Percentiles rank a stretch among this genome's conserved stretches.
Conservation (phyloP, 768 basidiomycete species). For the Phallus indusiatus region DNA sequence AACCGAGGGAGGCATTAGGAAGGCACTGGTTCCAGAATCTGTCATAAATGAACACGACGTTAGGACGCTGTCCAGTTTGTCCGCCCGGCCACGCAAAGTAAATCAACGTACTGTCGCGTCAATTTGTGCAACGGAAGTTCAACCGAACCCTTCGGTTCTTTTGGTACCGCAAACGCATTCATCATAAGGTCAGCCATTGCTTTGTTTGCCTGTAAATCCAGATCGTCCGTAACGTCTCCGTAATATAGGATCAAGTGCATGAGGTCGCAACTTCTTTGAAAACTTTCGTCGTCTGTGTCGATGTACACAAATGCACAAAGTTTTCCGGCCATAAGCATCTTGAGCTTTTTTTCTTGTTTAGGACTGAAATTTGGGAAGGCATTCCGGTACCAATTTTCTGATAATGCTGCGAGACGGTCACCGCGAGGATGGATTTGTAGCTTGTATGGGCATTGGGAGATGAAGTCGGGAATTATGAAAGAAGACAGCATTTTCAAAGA, state of each 20-base stretch:
- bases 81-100: neutral
- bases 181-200: slow-evolving; percentile 20
- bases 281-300: slow-evolving; percentile 40
- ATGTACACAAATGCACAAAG: slow-evolving; percentile 60
- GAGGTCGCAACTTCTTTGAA: slow-evolving; percentile 60
- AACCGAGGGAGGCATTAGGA: slow-evolving; percentile 29
- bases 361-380: neutral
- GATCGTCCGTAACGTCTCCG: slow-evolving; percentile 1
- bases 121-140: slow-evolving; percentile 19
- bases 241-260: slow-evolving; percentile 39
- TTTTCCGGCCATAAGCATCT: slow-evolving; percentile 55
- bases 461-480: slow-evolving; percentile 47
- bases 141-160: slow-evolving; percentile 14
- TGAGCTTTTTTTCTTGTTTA: slow-evolving; percentile 26
- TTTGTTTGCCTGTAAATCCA: slow-evolving; percentile 11
- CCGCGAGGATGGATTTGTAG: slow-evolving; percentile 35
- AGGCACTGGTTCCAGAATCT: slow-evolving; percentile 31
- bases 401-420: slow-evolving; percentile 36
- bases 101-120: slow-evolving; percentile 25
- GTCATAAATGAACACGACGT: neutral
- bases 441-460: slow-evolving; percentile 40
- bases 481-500: neutral
- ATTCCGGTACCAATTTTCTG: slow-evolving; percentile 32
- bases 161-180: slow-evolving; percentile 20
- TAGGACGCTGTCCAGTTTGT: neutral